phyloP scores from a whole-genome alignment of 441 rosid species.

The Syzygium malaccense region DNA sequence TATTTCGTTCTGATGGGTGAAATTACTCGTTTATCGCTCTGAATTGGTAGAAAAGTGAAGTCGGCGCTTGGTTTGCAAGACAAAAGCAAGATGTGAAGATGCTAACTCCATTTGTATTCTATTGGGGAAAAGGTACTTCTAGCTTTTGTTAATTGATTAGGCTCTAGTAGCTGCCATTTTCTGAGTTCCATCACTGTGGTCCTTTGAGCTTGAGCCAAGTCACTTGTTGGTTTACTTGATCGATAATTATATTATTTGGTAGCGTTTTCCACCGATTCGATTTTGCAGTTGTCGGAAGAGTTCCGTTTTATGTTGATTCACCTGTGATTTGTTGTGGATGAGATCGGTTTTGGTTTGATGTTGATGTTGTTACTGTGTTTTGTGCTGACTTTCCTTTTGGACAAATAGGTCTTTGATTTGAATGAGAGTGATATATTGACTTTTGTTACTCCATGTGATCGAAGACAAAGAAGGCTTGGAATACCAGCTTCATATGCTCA shows the following conservation, averaged over 20 bases:
- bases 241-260: background rate
- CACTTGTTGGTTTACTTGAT: background rate
- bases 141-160: background rate
- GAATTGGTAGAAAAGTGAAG: background rate
- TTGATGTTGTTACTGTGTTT: background rate
- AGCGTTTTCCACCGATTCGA: background rate
- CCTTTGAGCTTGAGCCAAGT: background rate
- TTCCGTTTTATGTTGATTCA: background rate
- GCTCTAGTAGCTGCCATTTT: background rate
- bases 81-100: background rate
- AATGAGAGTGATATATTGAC: background rate
- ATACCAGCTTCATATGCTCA: background rate
- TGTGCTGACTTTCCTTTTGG: background rate
- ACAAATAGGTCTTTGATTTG: background rate
- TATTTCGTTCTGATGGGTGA: background rate
- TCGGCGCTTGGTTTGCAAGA: background rate
- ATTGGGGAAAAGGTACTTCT: background rate
- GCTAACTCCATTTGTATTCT: background rate
- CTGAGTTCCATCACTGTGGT: background rate
- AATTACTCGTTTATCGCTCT: background rate
- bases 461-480: background rate
- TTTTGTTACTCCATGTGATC: background rate
- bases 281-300: background rate
- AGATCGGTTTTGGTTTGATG: background rate
- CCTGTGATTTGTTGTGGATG: background rate